These are phyloP conservation scores for Bruguiera sexangula DNA, from an alignment of 345 rosid species.

Conservation along the genomic window DNA sequence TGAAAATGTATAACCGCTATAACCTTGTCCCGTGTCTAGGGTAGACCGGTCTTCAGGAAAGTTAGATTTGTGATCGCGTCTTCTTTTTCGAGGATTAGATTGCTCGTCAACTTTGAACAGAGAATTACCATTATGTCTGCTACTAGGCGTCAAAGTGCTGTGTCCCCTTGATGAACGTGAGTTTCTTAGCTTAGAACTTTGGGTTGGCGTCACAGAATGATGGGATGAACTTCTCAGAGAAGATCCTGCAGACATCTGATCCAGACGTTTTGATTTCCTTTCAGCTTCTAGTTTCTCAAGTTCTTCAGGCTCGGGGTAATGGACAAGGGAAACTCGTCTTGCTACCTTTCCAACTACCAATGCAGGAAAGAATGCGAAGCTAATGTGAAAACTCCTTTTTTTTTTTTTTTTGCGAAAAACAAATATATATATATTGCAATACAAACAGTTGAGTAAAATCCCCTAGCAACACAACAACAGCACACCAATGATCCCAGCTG, in stretches of 20 bases:
- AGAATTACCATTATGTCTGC: constrained; percentile 38
- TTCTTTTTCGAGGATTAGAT: constrained; percentile 36
- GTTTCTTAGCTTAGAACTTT: constrained; percentile 31
- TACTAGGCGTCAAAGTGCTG: constrained; percentile 41
- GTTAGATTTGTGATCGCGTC: constrained; percentile 16
- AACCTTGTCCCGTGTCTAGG: constrained; percentile 21
- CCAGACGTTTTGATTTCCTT: constrained; percentile 19
- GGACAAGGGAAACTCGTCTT: constrained; percentile 53
- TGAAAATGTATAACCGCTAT: constrained; percentile 20
- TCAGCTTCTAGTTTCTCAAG: constrained; percentile 33
- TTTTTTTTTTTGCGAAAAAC: no score
- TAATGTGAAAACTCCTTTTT: no score
- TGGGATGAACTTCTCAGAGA: constrained; percentile 36
- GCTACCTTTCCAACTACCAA: constrained; percentile 59
- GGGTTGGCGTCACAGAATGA: constrained; percentile 28
- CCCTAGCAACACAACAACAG: no score
- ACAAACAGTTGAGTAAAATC: no score
- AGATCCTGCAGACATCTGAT: constrained; percentile 31
- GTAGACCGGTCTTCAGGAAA: constrained; percentile 25
- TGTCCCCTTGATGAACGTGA: constrained; percentile 23
- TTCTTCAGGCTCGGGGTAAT: constrained; percentile 63
- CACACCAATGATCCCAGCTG: no score
- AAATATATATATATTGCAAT: no score
- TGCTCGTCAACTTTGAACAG: constrained; percentile 31
- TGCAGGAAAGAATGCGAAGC: constrained; percentile 1